phyloP scores from a whole-genome alignment of 1,139 yeast species.

The Pichia sp. region DNA sequence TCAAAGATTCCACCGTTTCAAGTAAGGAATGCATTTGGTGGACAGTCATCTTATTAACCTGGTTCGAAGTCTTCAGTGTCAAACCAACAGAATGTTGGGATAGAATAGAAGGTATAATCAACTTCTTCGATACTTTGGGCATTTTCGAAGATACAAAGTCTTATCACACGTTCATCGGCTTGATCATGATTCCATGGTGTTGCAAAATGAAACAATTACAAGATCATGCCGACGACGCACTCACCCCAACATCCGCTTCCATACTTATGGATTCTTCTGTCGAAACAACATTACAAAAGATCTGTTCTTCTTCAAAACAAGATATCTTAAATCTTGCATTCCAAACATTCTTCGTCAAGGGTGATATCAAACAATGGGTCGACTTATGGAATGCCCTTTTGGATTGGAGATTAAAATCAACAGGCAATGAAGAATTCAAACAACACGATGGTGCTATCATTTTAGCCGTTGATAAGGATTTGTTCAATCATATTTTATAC shows the following conservation, averaged over 20 bases:
- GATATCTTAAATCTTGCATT: constrained; percentile 8
- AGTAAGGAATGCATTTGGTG: constrained; percentile 16
- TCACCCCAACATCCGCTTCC: not conserved
- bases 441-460: constrained; percentile 15
- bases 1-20: constrained; percentile 1
- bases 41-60: constrained; percentile 26
- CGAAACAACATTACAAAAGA: constrained; percentile 2
- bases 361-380: constrained; percentile 13
- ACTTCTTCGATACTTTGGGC: constrained; percentile 33
- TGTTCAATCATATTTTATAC: constrained; percentile 11
- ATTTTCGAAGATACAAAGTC: constrained; percentile 8
- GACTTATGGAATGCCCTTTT: constrained; percentile 17
- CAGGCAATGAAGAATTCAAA: constrained; percentile 10
- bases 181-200: constrained; percentile 12
- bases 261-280: constrained; percentile 1
- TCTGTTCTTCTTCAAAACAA: constrained; percentile 1
- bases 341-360: constrained; percentile 6
- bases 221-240: not conserved
- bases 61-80: constrained; percentile 28
- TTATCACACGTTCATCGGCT: constrained; percentile 1
- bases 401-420: constrained; percentile 10
- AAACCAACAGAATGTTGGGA: constrained; percentile 34
- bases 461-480: constrained; percentile 14
- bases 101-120: constrained; percentile 40
- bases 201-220: constrained; percentile 2